A percentile compares a stretch with the other conserved stretches of the same genome.
These are phyloP conservation scores for Populus tremula DNA, from an alignment of 345 rosid genomes.

Conservation along the genomic window DNA sequence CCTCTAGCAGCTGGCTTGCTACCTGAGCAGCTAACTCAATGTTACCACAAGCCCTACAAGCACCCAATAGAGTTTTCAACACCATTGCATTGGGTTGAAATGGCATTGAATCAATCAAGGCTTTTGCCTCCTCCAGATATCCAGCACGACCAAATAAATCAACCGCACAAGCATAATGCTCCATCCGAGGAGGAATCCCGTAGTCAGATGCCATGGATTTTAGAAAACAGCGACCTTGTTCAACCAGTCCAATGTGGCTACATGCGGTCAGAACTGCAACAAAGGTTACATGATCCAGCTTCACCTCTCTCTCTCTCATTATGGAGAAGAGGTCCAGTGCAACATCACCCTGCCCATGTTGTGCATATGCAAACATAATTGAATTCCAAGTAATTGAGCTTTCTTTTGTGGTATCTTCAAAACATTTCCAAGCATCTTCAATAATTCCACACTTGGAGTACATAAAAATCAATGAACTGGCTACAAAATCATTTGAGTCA, in stretches of 20 bases:
- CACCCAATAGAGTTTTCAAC: slow-evolving; percentile 69
- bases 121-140: slow-evolving; percentile 44
- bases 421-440: slow-evolving; percentile 54
- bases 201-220: slow-evolving; percentile 54
- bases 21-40: slow-evolving; percentile 62
- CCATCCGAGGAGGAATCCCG: slow-evolving; percentile 60
- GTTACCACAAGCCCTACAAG: slow-evolving; percentile 64
- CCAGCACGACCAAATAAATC: slow-evolving; percentile 81
- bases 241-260: slow-evolving; percentile 64
- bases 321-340: slow-evolving; percentile 56
- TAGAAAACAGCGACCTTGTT: slow-evolving; percentile 53
- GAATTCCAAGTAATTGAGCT: slow-evolving; percentile 67
- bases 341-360: slow-evolving; percentile 57
- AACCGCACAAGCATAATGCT: slow-evolving; percentile 75
- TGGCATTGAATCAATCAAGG: slow-evolving; percentile 64
- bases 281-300: slow-evolving; percentile 65
- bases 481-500: slow-evolving; percentile 59
- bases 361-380: slow-evolving; percentile 73
- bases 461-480: slow-evolving; percentile 72
- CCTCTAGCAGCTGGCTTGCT: slow-evolving; percentile 51
- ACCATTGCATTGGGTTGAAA: slow-evolving; percentile 63
- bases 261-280: slow-evolving; percentile 74
- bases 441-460: slow-evolving; percentile 76
- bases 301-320: slow-evolving; percentile 55
- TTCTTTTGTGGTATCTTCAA: slow-evolving; percentile 45